Conservation (phyloP, 805 yeast species). For the Hanseniaspora valbyensis region DNA sequence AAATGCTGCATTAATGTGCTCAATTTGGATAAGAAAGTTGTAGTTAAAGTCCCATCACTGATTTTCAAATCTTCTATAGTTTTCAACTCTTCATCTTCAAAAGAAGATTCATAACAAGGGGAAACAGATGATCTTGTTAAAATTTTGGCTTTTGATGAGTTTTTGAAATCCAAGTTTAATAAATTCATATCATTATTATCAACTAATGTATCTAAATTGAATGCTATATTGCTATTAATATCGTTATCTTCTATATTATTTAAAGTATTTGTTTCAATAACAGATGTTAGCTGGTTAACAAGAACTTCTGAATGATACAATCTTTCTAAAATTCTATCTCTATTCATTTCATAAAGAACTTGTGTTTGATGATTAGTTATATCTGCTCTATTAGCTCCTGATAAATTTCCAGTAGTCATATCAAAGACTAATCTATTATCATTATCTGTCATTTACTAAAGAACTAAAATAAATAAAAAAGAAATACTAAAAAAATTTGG, state of each 20-base stretch:
- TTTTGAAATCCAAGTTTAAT: constrained; percentile 6
- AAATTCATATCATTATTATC: constrained; percentile 3
- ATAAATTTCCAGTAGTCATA: constrained; percentile 5
- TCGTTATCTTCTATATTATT: background rate
- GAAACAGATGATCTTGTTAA: background rate
- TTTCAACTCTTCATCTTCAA: constrained; percentile 1
- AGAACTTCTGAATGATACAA: constrained; percentile 1
- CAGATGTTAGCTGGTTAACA: background rate
- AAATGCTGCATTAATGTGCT: constrained; percentile 57
- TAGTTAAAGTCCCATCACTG: constrained; percentile 5
- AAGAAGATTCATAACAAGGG: background rate
- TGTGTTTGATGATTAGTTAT: constrained; percentile 3
- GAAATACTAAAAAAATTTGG: background rate
- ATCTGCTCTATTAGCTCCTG: background rate
- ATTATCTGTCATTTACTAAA: background rate
- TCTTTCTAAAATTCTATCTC: constrained; percentile 10
- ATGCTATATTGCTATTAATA: background rate
- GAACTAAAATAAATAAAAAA: background rate
- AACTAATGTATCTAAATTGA: constrained; percentile 6
- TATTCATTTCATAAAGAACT: constrained; percentile 9
- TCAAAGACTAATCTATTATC: constrained; percentile 6
- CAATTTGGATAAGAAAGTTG: constrained; percentile 30
- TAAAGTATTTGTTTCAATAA: background rate
- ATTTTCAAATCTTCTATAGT: constrained; percentile 12
- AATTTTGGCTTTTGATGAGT: constrained; percentile 1